Evolutionary conservation across 805 yeast species (phyloP).

Genomic region (Starmerella floricola): DNA sequence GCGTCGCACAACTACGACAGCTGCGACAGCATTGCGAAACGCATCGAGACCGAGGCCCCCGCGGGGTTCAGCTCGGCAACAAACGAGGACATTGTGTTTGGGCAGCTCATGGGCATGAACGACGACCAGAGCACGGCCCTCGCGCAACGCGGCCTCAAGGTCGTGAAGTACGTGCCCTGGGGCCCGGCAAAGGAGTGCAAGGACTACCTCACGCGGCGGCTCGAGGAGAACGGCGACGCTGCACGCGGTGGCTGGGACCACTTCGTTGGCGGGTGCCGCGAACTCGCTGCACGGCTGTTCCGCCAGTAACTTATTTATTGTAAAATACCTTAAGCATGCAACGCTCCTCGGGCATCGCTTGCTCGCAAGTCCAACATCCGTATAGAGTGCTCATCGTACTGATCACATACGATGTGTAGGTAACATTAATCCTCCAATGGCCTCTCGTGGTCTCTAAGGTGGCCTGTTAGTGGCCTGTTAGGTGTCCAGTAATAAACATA

Average conservation of each 20-base stretch:
- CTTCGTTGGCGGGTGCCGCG: conserved; percentile 20
- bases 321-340: too few species aligned
- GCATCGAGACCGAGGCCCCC: conserved; percentile 32
- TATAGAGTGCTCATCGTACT: not conserved
- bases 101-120: conserved; percentile 92
- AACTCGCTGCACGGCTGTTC: conserved; percentile 13
- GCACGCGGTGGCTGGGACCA: conserved; percentile 26
- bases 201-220: conserved; percentile 74
- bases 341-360: not conserved
- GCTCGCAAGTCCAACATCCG: not conserved
- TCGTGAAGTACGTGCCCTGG: conserved; percentile 94
- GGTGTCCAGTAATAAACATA: too few species aligned
- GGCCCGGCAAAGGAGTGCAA: conserved; percentile 92
- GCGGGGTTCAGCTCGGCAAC: conserved; percentile 20
- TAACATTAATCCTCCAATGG: too few species aligned
- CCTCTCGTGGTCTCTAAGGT: too few species aligned
- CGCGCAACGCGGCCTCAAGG: conserved; percentile 52
- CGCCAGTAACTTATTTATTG: not conserved
- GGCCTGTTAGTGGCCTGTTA: too few species aligned
- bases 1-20: conserved; percentile 83
- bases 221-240: conserved; percentile 84
- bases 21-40: conserved; percentile 55
- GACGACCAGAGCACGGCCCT: conserved; percentile 74
- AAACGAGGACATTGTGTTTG: conserved; percentile 50
- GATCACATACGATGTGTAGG: too few species aligned